A percentile compares a stretch with the other conserved stretches of the same genome.
Evolutionary conservation across 2,329 filamentous ascomycete genomes (phyloP).

Genomic region (Penicillium sp.): DNA sequence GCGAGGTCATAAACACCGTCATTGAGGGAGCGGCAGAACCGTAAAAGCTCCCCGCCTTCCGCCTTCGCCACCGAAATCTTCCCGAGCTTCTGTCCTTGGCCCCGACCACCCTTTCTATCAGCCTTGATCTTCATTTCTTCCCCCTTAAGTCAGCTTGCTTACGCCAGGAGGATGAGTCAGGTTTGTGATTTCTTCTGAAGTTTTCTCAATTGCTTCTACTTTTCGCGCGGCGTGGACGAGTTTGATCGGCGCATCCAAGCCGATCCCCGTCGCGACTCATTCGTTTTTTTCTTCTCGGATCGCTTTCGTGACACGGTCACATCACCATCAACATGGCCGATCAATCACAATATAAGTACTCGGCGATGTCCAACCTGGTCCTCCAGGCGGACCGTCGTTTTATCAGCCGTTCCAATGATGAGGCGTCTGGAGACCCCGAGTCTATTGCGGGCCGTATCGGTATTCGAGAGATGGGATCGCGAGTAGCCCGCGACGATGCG

Average conservation of each 20-base stretch:
- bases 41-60: constrained; percentile 30
- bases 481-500: constrained; percentile 73
- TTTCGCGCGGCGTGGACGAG: constrained; percentile 34
- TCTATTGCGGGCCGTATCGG: constrained; percentile 92
- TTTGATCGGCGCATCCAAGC: constrained; percentile 32
- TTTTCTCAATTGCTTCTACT: constrained; percentile 21
- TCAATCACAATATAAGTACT: constrained; percentile 93
- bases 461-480: constrained; percentile 89
- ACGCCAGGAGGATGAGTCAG: constrained; percentile 37
- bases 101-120: constrained; percentile 19
- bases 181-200: constrained; percentile 33
- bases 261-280: constrained; percentile 28
- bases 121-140: constrained; percentile 29
- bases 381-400: constrained; percentile 99
- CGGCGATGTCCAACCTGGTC: constrained; percentile 99
- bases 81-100: constrained; percentile 28
- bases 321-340: constrained; percentile 61
- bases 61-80: constrained; percentile 39
- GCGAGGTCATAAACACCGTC: constrained; percentile 7
- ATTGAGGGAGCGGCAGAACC: constrained; percentile 13
- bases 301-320: constrained; percentile 10
- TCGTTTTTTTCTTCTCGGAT: constrained; percentile 17
- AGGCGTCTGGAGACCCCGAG: constrained; percentile 94
- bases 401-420: constrained; percentile 85
- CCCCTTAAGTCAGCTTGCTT: constrained; percentile 27